Base-by-base conservation (phyloP, 805 yeast genomes). In the Ogataea naganishii region DNA sequence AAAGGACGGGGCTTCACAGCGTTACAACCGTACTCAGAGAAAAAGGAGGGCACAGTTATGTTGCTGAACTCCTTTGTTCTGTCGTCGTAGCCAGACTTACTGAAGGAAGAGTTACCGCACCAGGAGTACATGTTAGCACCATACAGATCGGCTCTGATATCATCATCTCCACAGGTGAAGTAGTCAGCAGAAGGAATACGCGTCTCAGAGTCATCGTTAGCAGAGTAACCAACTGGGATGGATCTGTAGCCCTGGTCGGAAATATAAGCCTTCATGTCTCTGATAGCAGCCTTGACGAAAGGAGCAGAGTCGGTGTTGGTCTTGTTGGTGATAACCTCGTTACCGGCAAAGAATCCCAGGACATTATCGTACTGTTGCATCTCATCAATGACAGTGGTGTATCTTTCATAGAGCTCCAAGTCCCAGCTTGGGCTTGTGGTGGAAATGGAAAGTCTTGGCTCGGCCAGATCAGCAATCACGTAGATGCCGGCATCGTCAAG, bases 291-390 rank as follows among this genome's bases (percentile, higher is more conserved):
- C 67, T 89, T 92, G 34, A 92, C 95, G 57, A 77, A 89, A 2
- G 96, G 85, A 18, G 96, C 86, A 19, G 96, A 83, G 43, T 75
- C 79, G 10, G 96, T 82, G 58, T 84, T 88, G 28, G 85, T 62
- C 25, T 58, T 60, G 49, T 83, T 85, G 58, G 88, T 89, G 36
- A 89, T 75, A 31, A 92, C 97, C 68, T 89, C 98, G 59, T 92
- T 92, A 38, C 97, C 98, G 18, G 97, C 97, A 59, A 89, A 88
- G 69, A 84, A 88, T 3, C 97, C 98, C 39, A 89, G 66, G 13
- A 84, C 72, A 58, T 89, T 89, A 27, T 78, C 59, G 60, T 88
- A 89, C 44, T 70, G 64, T 35, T 75, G 72, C 63, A 92, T 72
- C 43, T 69, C 61, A 56, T 92, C 96, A 34, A 92, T 75, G 20